Evolutionary conservation across 768 basidiomycete genomes (phyloP).

Genomic region (Lyophyllum decastes): DNA sequence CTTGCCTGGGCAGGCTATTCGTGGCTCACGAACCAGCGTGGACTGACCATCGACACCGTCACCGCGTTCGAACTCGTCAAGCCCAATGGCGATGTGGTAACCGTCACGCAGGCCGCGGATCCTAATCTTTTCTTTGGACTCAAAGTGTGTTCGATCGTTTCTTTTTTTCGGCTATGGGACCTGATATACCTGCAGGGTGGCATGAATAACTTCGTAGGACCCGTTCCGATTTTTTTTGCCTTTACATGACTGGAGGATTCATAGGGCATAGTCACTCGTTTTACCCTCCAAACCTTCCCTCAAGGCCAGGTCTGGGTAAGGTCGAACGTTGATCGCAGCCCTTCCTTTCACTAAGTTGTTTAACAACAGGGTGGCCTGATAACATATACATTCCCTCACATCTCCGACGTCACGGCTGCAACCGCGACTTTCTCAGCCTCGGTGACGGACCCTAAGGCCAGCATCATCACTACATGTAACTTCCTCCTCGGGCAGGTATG

Average conservation of each 20-base stretch:
- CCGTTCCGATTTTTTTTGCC: not conserved
- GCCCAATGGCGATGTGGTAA: conserved; percentile 48
- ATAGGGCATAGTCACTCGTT: conserved; percentile 60
- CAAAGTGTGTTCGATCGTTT: conserved; percentile 25
- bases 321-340: not conserved
- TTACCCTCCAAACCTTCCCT: conserved; percentile 54
- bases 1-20: conserved; percentile 52
- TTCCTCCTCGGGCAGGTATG: conserved; percentile 35
- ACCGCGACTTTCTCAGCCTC: conserved; percentile 39
- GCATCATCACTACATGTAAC: conserved; percentile 48
- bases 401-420: conserved; percentile 33
- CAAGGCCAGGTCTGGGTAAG: conserved; percentile 64
- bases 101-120: conserved; percentile 33
- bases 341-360: not conserved
- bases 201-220: conserved; percentile 54
- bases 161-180: not conserved
- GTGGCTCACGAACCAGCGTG: conserved; percentile 62
- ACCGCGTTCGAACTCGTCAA: conserved; percentile 57
- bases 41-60: conserved; percentile 59
- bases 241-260: not conserved
- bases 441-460: conserved; percentile 53
- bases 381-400: conserved; percentile 21
- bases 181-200: conserved; percentile 47
- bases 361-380: conserved; percentile 51
- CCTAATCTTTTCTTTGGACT: conserved; percentile 43